Conservation (phyloP, 371 early-diverging fungal genomes). For the Phascolomyces articulosus region DNA sequence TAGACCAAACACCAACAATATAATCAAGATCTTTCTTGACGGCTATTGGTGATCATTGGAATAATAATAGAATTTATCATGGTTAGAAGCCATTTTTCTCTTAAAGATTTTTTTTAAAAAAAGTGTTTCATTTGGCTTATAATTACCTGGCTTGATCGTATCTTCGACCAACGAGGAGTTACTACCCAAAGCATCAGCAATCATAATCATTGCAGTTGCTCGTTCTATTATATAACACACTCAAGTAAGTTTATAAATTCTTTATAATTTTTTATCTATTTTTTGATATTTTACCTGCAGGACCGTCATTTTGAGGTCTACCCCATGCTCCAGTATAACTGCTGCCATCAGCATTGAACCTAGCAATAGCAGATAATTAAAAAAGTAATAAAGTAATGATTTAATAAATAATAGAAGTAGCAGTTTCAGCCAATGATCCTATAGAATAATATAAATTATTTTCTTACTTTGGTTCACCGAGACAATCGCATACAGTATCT, state of each 20-base stretch:
- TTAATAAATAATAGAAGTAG: constrained; percentile 26
- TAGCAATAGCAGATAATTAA: not conserved
- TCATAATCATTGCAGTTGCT: constrained; percentile 53
- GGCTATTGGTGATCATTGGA: constrained; percentile 14
- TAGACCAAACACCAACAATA: constrained; percentile 44
- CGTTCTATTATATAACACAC: constrained; percentile 39
- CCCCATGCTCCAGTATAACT: constrained; percentile 23
- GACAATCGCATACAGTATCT: constrained; percentile 39
- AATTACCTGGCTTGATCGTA: constrained; percentile 8
- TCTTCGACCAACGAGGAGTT: constrained; percentile 7
- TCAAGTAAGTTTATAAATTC: too few relatives aligned
- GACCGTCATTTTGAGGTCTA: constrained; percentile 83
- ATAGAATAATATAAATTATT: not conserved
- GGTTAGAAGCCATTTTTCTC: too few relatives aligned
- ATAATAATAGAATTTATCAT: too few relatives aligned
- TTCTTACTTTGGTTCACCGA: constrained; percentile 74
- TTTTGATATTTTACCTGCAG: too few relatives aligned
- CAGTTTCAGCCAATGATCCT: too few relatives aligned
- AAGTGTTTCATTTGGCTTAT: too few relatives aligned
- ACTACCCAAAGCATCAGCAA: constrained; percentile 34
- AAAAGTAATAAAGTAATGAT: too few relatives aligned
- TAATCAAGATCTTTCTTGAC: constrained; percentile 67
- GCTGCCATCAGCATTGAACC: constrained; percentile 21
- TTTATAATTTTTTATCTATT: too few relatives aligned
- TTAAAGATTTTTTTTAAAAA: too few relatives aligned